Evolutionary conservation across 139 green algal species (phyloP).

Genomic region (Chlorella sorokiniana): DNA sequence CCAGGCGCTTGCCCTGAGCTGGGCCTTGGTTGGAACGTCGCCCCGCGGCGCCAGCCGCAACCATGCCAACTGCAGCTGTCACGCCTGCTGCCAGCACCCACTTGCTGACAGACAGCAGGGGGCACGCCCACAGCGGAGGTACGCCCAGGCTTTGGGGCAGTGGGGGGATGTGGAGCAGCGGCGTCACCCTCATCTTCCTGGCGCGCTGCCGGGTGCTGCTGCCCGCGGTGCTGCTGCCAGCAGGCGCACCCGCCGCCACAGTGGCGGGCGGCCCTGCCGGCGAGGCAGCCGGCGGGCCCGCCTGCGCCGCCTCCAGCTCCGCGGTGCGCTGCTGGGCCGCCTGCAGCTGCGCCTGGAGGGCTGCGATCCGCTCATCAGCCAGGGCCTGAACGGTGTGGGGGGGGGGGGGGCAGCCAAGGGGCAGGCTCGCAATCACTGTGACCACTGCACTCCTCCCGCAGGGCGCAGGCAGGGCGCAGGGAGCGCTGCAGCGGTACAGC

Average conservation of each 20-base stretch:
- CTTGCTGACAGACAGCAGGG: constrained; percentile 17
- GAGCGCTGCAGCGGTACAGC: too few relatives aligned
- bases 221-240: not conserved
- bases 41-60: not conserved
- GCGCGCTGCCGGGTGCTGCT: not conserved
- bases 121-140: not conserved
- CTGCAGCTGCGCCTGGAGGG: not conserved
- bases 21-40: not conserved
- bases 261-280: not conserved
- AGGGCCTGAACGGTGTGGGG: not conserved
- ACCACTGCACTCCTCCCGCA: too few relatives aligned
- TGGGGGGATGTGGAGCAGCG: not conserved
- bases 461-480: not conserved
- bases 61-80: not conserved
- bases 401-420: not conserved
- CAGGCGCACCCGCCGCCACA: not conserved
- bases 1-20: too few relatives aligned
- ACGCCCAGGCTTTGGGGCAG: not conserved
- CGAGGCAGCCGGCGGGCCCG: not conserved
- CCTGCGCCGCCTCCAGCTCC: not conserved
- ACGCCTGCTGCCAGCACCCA: constrained; percentile 16
- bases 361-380: not conserved
- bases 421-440: too few relatives aligned
- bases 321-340: not conserved
- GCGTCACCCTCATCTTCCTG: not conserved